These are phyloP conservation scores for Arabidopsis lyrata DNA, from an alignment of 441 rosid genomes.

Conservation along the genomic window DNA sequence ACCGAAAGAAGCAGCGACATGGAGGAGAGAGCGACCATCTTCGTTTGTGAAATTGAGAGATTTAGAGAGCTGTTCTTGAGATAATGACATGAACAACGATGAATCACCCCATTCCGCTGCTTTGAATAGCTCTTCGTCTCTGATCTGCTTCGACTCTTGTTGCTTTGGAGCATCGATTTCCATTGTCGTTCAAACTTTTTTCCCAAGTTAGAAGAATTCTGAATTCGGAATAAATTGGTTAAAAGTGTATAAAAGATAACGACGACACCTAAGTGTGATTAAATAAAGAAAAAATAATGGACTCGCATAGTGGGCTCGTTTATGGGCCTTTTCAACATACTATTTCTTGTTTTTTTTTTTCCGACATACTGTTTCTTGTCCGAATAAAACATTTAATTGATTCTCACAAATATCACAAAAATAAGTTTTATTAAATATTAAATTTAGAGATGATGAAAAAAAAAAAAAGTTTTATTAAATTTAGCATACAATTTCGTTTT, in stretches of 20 bases:
- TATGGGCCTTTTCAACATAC: background rate
- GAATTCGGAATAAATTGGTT: background rate
- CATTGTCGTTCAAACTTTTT: constrained; percentile 26
- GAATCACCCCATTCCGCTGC: constrained; percentile 85
- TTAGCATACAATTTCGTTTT: too few species aligned
- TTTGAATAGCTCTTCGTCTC: constrained; percentile 66
- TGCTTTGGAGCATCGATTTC: constrained; percentile 49
- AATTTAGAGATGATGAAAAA: too few species aligned
- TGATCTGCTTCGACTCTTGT: constrained; percentile 43
- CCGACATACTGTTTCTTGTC: background rate
- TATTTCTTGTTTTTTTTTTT: too few species aligned
- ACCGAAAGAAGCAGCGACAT: constrained; percentile 70
- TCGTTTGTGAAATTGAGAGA: constrained; percentile 71
- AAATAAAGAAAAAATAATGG: background rate
- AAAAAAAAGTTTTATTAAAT: too few species aligned
- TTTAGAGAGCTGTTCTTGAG: constrained; percentile 54
- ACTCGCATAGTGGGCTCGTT: background rate
- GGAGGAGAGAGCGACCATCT: constrained; percentile 90
- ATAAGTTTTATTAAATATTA: too few species aligned
- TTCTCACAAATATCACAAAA: too few species aligned
- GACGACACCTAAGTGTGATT: constrained; percentile 12
- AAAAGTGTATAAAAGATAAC: background rate
- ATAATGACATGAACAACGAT: constrained; percentile 58
- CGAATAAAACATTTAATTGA: too few species aligned
- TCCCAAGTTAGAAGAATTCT: background rate